Conservation (phyloP, 1,284 basidiomycete genomes). For the Caloboletus firmus region DNA sequence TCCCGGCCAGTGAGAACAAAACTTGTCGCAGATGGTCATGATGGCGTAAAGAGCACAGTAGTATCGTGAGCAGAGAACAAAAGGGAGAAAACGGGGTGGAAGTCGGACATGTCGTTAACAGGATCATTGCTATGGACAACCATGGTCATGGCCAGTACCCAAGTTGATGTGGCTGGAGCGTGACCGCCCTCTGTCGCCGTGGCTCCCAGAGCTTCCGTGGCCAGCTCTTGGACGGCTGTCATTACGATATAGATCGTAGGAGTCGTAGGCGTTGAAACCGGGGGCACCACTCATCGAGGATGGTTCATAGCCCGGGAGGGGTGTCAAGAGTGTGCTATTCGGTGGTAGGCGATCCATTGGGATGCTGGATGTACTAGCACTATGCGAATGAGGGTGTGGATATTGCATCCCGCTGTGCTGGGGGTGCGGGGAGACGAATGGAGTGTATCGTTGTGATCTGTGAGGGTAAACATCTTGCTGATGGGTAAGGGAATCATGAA, state of each 20-base stretch:
- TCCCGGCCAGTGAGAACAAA: slow-evolving; percentile 4
- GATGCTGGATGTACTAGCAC: slow-evolving; percentile 14
- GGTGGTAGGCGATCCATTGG: slow-evolving; percentile 38
- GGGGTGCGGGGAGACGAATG: slow-evolving; percentile 21
- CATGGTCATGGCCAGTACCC: slow-evolving; percentile 10
- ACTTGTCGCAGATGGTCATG: slow-evolving; percentile 6
- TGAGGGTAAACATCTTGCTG: slow-evolving; percentile 25
- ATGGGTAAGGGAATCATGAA: slow-evolving; percentile 18
- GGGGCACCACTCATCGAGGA: slow-evolving; percentile 14
- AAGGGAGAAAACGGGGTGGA: background rate
- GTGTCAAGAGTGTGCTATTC: slow-evolving; percentile 52
- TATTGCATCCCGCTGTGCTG: slow-evolving; percentile 20
- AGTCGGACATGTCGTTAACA: background rate
- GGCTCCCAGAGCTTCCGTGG: slow-evolving; percentile 20
- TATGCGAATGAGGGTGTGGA: slow-evolving; percentile 16
- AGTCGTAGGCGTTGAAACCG: slow-evolving; percentile 16
- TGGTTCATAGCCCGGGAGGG: slow-evolving; percentile 45
- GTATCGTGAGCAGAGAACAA: background rate
- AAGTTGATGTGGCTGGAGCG: slow-evolving; percentile 20
- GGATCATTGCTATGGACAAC: slow-evolving; percentile 4
- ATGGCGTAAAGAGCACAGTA: slow-evolving; percentile 5
- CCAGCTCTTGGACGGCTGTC: slow-evolving; percentile 24
- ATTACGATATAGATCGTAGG: slow-evolving; percentile 22
- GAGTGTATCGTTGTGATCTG: slow-evolving; percentile 30
- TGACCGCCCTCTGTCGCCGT: slow-evolving; percentile 26